Conservation (phyloP, 2,329 filamentous ascomycete genomes). For the Stachybotrys chartarum region DNA sequence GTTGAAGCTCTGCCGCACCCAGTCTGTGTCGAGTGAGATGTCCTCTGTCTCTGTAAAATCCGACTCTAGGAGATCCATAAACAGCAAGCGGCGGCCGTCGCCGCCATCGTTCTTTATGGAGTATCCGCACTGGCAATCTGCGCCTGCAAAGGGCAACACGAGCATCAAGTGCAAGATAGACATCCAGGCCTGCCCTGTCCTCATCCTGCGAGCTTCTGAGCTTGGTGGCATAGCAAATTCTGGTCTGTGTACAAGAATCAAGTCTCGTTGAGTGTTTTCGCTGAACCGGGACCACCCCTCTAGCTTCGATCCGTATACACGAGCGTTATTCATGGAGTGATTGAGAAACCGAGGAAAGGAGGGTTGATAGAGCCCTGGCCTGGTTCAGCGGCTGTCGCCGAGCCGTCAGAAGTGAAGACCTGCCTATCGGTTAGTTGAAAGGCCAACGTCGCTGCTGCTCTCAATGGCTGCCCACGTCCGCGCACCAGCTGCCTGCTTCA, state of each 20-base stretch:
- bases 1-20: constrained; percentile 62
- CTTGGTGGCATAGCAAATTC: background rate
- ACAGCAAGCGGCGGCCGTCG: constrained; percentile 37
- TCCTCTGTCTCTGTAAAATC: constrained; percentile 56
- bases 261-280: background rate
- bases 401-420: too few species aligned
- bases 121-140: constrained; percentile 68
- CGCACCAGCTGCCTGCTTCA: too few species aligned
- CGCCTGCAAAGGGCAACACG: constrained; percentile 14
- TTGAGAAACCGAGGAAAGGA: background rate
- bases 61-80: constrained; percentile 64
- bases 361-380: background rate
- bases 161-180: constrained; percentile 3
- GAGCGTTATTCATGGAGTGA: background rate
- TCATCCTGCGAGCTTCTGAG: background rate
- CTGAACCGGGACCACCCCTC: background rate
- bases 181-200: background rate
- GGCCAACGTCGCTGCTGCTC: too few species aligned
- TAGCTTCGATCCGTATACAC: too few species aligned
- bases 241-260: background rate
- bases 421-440: too few species aligned
- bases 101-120: constrained; percentile 38
- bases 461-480: too few species aligned
- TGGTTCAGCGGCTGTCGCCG: too few species aligned
- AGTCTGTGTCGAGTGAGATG: constrained; percentile 47